Conservation (phyloP, 1,284 basidiomycete species). For the Filobasidium uniguttulatum region DNA sequence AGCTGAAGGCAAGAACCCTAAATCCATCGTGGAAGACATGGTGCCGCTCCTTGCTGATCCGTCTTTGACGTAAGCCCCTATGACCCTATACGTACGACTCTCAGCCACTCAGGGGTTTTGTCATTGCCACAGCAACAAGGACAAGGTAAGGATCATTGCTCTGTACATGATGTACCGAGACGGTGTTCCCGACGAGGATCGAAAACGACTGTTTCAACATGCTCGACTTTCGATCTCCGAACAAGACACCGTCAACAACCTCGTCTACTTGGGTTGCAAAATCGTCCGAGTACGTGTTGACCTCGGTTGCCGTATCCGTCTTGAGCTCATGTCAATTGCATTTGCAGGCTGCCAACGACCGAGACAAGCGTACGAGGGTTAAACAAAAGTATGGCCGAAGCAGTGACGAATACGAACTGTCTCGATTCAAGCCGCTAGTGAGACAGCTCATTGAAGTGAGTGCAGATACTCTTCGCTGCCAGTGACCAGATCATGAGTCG, state of each 20-base stretch:
- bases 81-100: not conserved
- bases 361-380: constrained; percentile 61
- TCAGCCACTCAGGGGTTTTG: not conserved
- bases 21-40: constrained; percentile 94
- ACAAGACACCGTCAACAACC: constrained; percentile 85
- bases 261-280: constrained; percentile 68
- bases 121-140: constrained; percentile 48
- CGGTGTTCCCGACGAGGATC: constrained; percentile 94
- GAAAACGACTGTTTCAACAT: constrained; percentile 86
- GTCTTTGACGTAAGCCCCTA: constrained; percentile 52
- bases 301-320: constrained; percentile 1
- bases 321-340: constrained; percentile 21
- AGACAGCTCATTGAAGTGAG: constrained; percentile 68
- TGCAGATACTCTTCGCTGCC: not conserved
- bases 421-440: constrained; percentile 78
- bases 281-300: constrained; percentile 57
- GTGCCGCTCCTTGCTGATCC: constrained; percentile 83
- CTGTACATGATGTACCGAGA: constrained; percentile 92
- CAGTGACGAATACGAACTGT: constrained; percentile 90
- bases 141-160: constrained; percentile 94
- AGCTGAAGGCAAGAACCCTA: constrained; percentile 77
- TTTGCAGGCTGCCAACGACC: constrained; percentile 53
- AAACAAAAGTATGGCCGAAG: constrained; percentile 54
- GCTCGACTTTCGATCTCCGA: constrained; percentile 79
- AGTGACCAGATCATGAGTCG: too few relatives aligned